Base-by-base conservation (phyloP, 2,329 filamentous ascomycete genomes). In the Sphaerulina populicola region DNA sequence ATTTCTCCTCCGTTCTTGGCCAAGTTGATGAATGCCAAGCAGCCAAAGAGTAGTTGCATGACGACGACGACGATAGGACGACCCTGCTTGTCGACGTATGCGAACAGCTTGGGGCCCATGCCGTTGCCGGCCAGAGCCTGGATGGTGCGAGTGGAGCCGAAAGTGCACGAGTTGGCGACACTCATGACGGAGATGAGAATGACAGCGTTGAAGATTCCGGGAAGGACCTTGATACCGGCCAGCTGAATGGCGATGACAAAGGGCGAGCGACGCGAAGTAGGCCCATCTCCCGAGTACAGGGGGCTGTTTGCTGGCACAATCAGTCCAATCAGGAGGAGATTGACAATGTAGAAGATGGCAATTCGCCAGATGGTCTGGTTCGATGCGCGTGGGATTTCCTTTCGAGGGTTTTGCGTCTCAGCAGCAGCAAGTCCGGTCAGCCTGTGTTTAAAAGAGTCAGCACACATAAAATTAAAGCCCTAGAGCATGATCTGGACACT, bases 21-120 rank as follows among this genome's bases (percentile, higher is more conserved):
- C 10, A 63, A 58, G 57, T 71, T 69, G 49, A 94, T 77, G 72
- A 85, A 95, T 27, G 84, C 79, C 9, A 96, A 74, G 39, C 90
- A 74, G 29, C 89, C 87, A 53, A 91, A 67, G 7, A 68, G 61
- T 1, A 83, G 81, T 5, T 88, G 78, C 48, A 87, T 64, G 7
- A 76, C 53, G 60, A 94, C 88, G 45, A 86, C 81, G 35, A 81
- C 75, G 3, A 94, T 73, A 1, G 89, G 89, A 7, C 90, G 85
- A 35, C 90, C 90, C 58, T 83, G 80, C 43, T 84, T 82, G 70
- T 96, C 89, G 58, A 95, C 82, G 67, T 94, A 94, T 44, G 81
- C 80, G 30, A 95, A 74, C 58, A 90, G 74, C 56, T 74, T 77
- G 6, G 90, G 89, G 0, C 87, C 89, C 66, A 93, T 88, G 56